Conservation (phyloP, 2,329 filamentous ascomycete species). For the Diaporthe humulicola region DNA sequence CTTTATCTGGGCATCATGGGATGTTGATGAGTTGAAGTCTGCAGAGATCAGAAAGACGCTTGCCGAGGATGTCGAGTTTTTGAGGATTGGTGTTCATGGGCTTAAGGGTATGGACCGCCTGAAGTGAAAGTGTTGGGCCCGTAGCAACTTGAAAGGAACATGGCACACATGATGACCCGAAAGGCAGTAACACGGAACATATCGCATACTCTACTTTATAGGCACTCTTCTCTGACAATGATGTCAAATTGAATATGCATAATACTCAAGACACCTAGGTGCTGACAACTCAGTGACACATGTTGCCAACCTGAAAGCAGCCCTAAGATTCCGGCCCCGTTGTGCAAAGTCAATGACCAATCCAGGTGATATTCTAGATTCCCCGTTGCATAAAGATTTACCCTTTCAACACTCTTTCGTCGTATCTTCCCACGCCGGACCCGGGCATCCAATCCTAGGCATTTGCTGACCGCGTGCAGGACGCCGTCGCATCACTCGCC, state of each 20-base stretch:
- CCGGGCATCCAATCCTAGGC: too few species aligned
- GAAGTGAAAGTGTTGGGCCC: neutral
- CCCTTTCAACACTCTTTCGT: neutral
- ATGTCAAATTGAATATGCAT: neutral
- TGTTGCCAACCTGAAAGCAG: neutral
- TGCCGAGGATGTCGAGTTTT: conserved; percentile 25
- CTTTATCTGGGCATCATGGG: conserved; percentile 33
- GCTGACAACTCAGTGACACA: neutral
- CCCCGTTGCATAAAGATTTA: neutral
- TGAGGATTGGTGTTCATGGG: conserved; percentile 23
- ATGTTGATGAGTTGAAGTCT: conserved; percentile 33
- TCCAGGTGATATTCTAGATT: neutral
- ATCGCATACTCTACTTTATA: too few species aligned
- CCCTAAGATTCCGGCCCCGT: neutral
- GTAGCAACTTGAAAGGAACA: neutral
- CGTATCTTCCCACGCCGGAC: neutral
- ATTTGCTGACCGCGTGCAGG: neutral
- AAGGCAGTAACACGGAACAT: neutral
- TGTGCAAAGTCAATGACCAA: neutral
- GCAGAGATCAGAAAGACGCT: conserved; percentile 27
- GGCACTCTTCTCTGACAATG: neutral
- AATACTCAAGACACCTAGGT: too few species aligned
- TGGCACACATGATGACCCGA: neutral
- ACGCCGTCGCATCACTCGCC: neutral
- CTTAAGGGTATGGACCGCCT: neutral